Conservation (phyloP, 1,284 basidiomycete genomes). For the Rhodotorula sp. region DNA sequence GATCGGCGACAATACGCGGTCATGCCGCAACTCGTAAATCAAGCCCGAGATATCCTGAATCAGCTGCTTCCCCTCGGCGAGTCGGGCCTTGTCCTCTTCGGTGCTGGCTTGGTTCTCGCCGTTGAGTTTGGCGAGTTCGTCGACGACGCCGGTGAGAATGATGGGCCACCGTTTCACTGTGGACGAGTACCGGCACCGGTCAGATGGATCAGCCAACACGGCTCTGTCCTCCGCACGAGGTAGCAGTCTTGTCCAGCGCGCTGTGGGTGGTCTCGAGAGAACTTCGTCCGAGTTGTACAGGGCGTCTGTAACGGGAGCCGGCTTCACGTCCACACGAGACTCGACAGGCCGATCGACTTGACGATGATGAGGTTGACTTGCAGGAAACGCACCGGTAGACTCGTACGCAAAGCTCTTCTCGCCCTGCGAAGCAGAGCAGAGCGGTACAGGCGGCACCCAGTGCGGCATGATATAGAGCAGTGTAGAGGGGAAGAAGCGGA, state of each 20-base stretch:
- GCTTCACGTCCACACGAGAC: too few species aligned
- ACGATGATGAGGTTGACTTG: neutral
- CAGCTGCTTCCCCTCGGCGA: slow-evolving; percentile 68
- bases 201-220: neutral
- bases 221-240: neutral
- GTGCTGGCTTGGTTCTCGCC: slow-evolving; percentile 46
- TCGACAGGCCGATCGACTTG: neutral
- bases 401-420: slow-evolving; percentile 35
- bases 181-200: slow-evolving; percentile 48
- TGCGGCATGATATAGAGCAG: slow-evolving; percentile 11
- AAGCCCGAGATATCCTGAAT: slow-evolving; percentile 75
- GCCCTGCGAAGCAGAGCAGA: slow-evolving; percentile 34
- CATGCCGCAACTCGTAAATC: slow-evolving; percentile 76
- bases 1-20: slow-evolving; percentile 62
- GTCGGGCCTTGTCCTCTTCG: slow-evolving; percentile 46
- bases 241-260: neutral
- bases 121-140: slow-evolving; percentile 60
- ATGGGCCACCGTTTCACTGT: slow-evolving; percentile 69
- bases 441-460: slow-evolving; percentile 34
- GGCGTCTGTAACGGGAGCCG: too few species aligned
- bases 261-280: neutral
- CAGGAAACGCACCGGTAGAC: slow-evolving; percentile 26
- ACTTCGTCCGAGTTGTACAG: neutral
- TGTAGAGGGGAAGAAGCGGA: neutral
- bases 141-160: slow-evolving; percentile 76